Base-by-base conservation (phyloP, 1,284 basidiomycete genomes). In the Erythrobasidium hasegawianum region DNA sequence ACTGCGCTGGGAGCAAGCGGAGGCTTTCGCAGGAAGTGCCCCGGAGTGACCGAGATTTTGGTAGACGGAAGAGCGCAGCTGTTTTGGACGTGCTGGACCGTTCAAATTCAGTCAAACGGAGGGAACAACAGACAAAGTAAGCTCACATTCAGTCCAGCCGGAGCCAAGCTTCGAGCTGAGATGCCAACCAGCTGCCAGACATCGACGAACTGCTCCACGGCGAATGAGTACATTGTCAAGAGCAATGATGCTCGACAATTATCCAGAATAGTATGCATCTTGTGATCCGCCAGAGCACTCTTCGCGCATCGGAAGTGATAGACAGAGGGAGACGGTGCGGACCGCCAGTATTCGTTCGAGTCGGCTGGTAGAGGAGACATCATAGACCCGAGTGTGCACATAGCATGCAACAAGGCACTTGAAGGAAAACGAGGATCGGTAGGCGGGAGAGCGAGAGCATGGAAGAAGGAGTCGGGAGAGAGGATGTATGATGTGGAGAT, bases 121-220 rank as follows among this genome's bases (percentile, higher is more conserved):
- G 14, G 16, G 43, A 4, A 14, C 11, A 47, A 24, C 43, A 47
- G 43, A n/a, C n/a, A n/a, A n/a, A n/a, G n/a, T n/a, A n/a, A n/a
- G n/a, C n/a, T 24, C 16, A 47, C 43, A 64, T 64, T 64, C 18
- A 64, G 26, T 5, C 61, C 61, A 27, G 61, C 54, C 39, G 53
- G 27, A 1, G 61, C 49, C 26, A 64, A 16, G 39, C 54, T 38
- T 2, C 61, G 38, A 47, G 50, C 53, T 2, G 54, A 18, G 18
- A 56, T 56, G 14, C 61, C 61, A n/a, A 64, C 61, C 4, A 64
- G 40, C 29, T 64, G 61, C 61, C 61, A 64, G 24, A 64, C 61
- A 14, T 64, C 61, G 14, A 64, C 54, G 22, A 64, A 64, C 49
- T 64, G 61, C 27, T 64, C 61, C 5, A 54, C 54, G 11, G 61